Conservation (phyloP, 495 filamentous ascomycete genomes). For the Penicillium pancosmium region DNA sequence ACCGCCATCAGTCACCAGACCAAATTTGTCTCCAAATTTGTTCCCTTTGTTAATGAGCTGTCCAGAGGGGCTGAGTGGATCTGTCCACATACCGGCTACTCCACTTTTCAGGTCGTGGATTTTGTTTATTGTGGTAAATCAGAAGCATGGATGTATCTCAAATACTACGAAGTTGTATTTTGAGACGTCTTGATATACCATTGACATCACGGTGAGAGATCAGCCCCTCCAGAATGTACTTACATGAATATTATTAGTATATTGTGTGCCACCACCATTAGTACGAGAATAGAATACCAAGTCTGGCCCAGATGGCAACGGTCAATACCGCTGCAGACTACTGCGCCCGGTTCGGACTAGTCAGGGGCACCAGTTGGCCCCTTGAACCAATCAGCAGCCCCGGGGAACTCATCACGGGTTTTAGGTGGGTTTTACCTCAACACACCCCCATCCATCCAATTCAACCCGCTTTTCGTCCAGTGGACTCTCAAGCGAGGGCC, state of each 20-base stretch:
- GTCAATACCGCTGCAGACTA: conserved; percentile 1
- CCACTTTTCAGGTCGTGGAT: conserved; percentile 4
- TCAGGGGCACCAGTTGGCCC: conserved; percentile 21
- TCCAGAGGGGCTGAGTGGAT: conserved; percentile 2
- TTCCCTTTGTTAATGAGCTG: background rate
- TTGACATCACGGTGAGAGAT: background rate
- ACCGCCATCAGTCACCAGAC: background rate
- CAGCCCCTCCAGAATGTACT: background rate
- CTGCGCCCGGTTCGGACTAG: conserved; percentile 10
- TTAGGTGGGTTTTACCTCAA: background rate
- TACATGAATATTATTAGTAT: background rate
- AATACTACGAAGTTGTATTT: background rate
- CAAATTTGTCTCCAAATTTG: background rate
- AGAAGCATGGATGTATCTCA: background rate
- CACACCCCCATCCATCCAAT: background rate
- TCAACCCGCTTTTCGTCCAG: background rate
- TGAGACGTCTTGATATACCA: background rate
- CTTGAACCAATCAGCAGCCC: conserved; percentile 13
- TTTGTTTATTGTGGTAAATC: background rate
- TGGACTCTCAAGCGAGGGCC: conserved; percentile 1
- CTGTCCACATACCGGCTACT: background rate
- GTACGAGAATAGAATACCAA: background rate
- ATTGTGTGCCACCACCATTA: background rate
- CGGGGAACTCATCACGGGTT: conserved; percentile 16
- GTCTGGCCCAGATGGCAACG: background rate